Evolutionary conservation across 1,284 basidiomycete genomes (phyloP).

Genomic region (Cystobasidium sp.): DNA sequence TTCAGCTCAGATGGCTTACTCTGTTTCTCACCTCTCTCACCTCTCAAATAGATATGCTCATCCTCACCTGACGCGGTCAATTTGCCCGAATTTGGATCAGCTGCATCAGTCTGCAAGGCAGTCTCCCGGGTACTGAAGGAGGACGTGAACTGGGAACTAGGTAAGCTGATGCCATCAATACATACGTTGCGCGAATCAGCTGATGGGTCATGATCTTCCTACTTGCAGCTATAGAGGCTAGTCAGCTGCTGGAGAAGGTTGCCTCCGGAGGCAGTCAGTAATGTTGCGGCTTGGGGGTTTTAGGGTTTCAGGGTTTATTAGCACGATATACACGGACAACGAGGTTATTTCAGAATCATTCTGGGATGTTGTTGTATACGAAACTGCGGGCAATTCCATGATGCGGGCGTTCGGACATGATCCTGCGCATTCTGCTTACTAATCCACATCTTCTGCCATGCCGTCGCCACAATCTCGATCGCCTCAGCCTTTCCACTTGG

Average conservation of each 20-base stretch:
- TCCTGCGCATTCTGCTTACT: too few species aligned
- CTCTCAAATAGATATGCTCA: constrained; percentile 18
- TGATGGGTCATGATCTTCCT: not conserved
- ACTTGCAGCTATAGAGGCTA: constrained; percentile 21
- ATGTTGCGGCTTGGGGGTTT: not conserved
- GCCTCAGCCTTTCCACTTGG: not conserved
- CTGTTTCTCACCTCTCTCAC: not conserved
- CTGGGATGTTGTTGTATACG: constrained; percentile 12
- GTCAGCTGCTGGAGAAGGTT: constrained; percentile 18
- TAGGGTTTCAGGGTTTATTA: not conserved
- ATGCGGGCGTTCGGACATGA: too few species aligned
- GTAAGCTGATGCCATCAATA: constrained; percentile 20
- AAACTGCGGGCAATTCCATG: too few species aligned
- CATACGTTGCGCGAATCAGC: too few species aligned
- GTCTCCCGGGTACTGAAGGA: constrained; percentile 66
- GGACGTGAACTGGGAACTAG: constrained; percentile 55
- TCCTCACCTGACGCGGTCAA: constrained; percentile 32
- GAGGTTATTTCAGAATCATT: not conserved
- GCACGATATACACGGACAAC: not conserved
- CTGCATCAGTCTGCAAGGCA: constrained; percentile 20
- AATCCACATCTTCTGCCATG: not conserved
- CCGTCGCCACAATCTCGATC: constrained; percentile 10
- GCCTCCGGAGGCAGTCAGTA: not conserved
- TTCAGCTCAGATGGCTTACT: not conserved
- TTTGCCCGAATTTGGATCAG: not conserved